Base-by-base conservation (phyloP, 306 rosid species). In the Geum urbanum region DNA sequence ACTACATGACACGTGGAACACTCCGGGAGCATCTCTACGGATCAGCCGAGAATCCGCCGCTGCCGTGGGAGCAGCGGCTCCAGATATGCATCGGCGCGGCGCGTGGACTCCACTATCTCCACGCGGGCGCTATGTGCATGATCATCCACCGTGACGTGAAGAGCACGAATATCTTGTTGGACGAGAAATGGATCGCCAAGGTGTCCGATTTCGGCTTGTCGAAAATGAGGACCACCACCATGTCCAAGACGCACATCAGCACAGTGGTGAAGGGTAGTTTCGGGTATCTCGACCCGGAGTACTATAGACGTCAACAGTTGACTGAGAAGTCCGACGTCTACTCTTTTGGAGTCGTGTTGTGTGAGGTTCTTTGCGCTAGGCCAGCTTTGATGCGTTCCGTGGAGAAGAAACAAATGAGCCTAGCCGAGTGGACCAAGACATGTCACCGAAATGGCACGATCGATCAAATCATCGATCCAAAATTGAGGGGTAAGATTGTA, bases 391-490 rank as follows among this genome's bases (percentile, higher is more conserved):
- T 11, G 32, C 66, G 49, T 7, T n/a, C 61, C 0, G 53, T 56
- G 0, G 86, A 78, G 8, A 72, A 76, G 68, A 53, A 39, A 56
- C 84, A 84, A 39, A 80, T 59, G 68, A 74, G 9, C 37, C 12
- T 89, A 0, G 86, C 75, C 0, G 44, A 54, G 2, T 89, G 90
- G 90, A 74, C 57, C 7, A 55, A 58, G 75, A 43, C 4, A 13
- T 74, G 79, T 71, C 41, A 61, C 40, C 79, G 76, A 45, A 64
- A 76, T 4, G 81, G 84, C 9, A 45, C 37, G 5, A 22, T 57
- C 4, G 47, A 54, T 32, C 74, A 83, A n/a, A 52, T 85, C 16
- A 45, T 85, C 5, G 90, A 87, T 6, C 82, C 84, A 1, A 14
- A 18, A 5, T 3, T 88, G 12, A 74, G 44, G 54, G 84, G 78